phyloP scores from a whole-genome alignment of 2,329 filamentous ascomycete species.

The Dactylellina cionopaga region DNA sequence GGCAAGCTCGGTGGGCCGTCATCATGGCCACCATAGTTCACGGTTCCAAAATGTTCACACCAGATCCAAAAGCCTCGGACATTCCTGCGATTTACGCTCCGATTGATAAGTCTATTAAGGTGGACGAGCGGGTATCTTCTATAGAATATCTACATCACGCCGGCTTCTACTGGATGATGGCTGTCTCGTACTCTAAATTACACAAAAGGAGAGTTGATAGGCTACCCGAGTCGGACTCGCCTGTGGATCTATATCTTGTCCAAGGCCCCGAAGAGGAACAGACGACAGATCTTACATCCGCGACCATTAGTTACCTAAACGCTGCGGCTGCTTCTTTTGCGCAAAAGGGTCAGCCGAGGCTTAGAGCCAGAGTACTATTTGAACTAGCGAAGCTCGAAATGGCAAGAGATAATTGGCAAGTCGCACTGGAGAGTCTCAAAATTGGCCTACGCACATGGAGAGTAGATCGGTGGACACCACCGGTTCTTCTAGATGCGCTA shows the following conservation, averaged over 20 bases:
- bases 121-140: constrained; percentile 69
- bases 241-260: constrained; percentile 74
- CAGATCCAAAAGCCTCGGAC: constrained; percentile 33
- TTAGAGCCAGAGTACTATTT: constrained; percentile 40
- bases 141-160: constrained; percentile 74
- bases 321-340: constrained; percentile 32
- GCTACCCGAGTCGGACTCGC: constrained; percentile 70
- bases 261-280: constrained; percentile 65
- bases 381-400: constrained; percentile 42
- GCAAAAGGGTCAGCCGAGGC: constrained; percentile 35
- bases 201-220: constrained; percentile 67
- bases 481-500: constrained; percentile 69
- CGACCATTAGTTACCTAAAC: constrained; percentile 41
- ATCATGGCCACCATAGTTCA: constrained; percentile 51
- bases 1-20: constrained; percentile 77
- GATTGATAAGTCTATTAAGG: constrained; percentile 68
- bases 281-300: constrained; percentile 36
- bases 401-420: constrained; percentile 43
- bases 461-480: constrained; percentile 68
- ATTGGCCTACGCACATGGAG: constrained; percentile 57
- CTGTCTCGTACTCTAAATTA: constrained; percentile 68
- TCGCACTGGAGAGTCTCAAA: constrained; percentile 39
- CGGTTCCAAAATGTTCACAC: constrained; percentile 36
- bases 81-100: constrained; percentile 65
- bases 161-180: constrained; percentile 74